Evolutionary conservation across 345 rosid genomes (phyloP).

Genomic region (Psidium guajava): DNA sequence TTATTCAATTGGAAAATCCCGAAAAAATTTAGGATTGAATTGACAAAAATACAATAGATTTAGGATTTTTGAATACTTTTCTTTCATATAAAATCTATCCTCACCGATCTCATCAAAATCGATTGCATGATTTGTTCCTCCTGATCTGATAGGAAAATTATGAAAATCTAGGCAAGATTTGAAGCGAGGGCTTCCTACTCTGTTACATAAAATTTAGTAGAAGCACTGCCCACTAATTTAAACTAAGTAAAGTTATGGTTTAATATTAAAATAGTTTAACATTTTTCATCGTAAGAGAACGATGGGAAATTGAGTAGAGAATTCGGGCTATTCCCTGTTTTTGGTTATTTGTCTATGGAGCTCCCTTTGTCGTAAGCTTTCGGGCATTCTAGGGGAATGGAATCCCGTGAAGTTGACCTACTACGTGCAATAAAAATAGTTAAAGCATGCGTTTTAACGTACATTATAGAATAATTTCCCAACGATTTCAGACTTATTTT

Average conservation of each 20-base stretch:
- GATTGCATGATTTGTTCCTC: neutral
- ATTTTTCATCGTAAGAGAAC: neutral
- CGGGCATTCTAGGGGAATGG: no score
- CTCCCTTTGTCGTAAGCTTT: no score
- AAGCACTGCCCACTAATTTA: neutral
- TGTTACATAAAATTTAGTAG: neutral
- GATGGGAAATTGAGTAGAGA: neutral
- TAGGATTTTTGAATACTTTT: no score
- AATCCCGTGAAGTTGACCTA: neutral
- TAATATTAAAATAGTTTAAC: neutral
- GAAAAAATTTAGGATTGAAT: no score
- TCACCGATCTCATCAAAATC: neutral
- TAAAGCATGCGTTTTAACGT: neutral
- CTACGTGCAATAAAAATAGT: neutral
- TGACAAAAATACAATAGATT: no score
- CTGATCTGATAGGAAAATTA: rapidly evolving
- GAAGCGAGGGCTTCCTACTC: neutral
- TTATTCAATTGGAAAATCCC: no score
- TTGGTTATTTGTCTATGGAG: neutral
- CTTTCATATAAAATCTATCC: neutral
- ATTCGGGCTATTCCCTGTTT: neutral
- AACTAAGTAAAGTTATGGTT: neutral
- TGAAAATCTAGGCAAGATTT: neutral
- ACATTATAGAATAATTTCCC: neutral
- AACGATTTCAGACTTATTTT: neutral